A percentile compares a stretch with the other conserved stretches of the same genome.
phyloP scores from a whole-genome alignment of 257 asterid species.

The Ophiorrhiza pumila region DNA sequence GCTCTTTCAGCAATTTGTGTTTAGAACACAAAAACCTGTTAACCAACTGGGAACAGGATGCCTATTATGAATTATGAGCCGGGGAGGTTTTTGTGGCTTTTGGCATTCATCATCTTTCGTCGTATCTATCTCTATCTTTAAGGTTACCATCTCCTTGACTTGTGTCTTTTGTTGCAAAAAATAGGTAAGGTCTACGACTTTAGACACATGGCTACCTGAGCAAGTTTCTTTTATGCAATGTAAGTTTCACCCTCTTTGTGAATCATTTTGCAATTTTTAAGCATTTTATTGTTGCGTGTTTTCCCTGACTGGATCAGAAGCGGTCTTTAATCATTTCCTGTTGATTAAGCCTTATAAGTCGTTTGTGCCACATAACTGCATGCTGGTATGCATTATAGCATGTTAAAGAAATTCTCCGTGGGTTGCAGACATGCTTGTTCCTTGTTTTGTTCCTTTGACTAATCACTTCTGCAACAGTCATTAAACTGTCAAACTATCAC shows the following conservation, averaged over 20 bases:
- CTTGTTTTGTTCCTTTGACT: background rate
- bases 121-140: background rate
- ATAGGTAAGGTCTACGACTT: conserved; percentile 91
- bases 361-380: background rate
- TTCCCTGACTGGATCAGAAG: background rate
- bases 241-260: conserved; percentile 28
- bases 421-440: background rate
- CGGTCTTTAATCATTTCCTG: background rate
- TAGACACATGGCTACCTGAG: conserved; percentile 97
- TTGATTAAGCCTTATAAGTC: background rate
- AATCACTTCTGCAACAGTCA: no score
- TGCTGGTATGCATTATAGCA: background rate
- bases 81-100: background rate
- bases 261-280: background rate
- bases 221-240: conserved; percentile 85
- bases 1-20: background rate
- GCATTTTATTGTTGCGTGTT: background rate
- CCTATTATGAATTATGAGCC: background rate
- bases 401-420: background rate
- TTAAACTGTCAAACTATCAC: no score
- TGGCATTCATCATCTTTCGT: background rate
- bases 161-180: conserved; percentile 3
- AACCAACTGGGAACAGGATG: background rate
- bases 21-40: background rate
- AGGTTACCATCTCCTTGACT: background rate